These are phyloP conservation scores for Talaromyces pinophilus DNA, from an alignment of 2,329 filamentous ascomycete species.

Conservation along the genomic window DNA sequence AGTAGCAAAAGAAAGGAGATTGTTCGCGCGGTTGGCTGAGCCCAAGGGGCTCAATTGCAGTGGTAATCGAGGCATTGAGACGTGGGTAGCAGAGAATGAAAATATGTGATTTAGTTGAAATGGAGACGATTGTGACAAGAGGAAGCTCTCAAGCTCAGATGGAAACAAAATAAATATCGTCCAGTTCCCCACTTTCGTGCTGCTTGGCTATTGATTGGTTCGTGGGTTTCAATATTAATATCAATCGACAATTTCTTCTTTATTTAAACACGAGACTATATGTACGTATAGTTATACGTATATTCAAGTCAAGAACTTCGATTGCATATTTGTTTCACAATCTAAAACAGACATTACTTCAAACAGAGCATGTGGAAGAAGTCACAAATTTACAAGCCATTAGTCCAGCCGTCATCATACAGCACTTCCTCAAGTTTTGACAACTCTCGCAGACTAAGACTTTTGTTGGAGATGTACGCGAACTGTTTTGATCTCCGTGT, in stretches of 20 bases:
- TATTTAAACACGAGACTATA: not conserved
- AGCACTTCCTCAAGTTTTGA: not conserved
- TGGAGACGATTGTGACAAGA: not conserved
- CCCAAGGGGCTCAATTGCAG: constrained; percentile 1
- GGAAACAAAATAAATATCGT: not conserved
- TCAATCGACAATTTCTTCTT: not conserved
- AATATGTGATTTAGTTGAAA: not conserved
- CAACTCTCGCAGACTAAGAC: not conserved
- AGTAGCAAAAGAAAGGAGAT: not conserved
- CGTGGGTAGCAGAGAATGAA: not conserved
- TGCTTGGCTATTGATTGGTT: not conserved
- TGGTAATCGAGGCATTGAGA: constrained; percentile 4
- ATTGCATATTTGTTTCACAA: not conserved
- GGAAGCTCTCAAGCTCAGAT: not conserved
- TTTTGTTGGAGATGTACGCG: constrained; percentile 35
- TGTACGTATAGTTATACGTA: not conserved
- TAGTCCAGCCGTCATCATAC: not conserved
- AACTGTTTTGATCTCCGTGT: constrained; percentile 53
- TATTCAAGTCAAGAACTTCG: not conserved
- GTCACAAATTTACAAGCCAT: not conserved
- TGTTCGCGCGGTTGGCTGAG: not conserved
- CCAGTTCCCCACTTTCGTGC: not conserved
- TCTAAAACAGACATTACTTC: not conserved
- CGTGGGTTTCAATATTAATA: not conserved
- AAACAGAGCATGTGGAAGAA: not conserved